A percentile compares a stretch with the other conserved stretches of the same genome.
These are phyloP conservation scores for Aspergillus hiratsukae DNA, from an alignment of 2,329 filamentous ascomycete species.

Conservation along the genomic window DNA sequence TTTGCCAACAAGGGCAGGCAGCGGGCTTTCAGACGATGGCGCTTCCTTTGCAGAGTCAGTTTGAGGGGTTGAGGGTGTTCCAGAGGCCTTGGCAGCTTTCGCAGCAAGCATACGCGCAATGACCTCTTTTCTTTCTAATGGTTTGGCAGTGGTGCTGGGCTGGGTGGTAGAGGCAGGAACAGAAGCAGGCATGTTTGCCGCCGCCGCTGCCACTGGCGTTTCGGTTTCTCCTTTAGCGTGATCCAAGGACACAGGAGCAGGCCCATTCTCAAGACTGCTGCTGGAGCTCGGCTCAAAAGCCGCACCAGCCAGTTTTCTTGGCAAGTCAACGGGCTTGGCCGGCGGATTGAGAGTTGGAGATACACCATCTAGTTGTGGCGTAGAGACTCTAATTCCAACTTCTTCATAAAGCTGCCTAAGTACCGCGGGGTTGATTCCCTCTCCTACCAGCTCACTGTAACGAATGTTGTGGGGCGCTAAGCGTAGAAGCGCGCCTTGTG, in stretches of 20 bases:
- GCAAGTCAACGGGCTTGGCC: background rate
- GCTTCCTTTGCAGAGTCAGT: slow-evolving; percentile 9
- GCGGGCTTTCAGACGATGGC: slow-evolving; percentile 4
- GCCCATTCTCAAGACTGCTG: background rate
- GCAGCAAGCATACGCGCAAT: slow-evolving; percentile 72
- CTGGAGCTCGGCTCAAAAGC: background rate
- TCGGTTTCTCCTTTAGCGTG: background rate
- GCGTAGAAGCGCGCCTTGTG: slow-evolving; percentile 63
- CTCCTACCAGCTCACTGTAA: slow-evolving; percentile 67
- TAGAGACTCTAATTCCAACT: slow-evolving; percentile 52
- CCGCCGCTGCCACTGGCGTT: background rate
- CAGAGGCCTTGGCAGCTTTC: slow-evolving; percentile 55
- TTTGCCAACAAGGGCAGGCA: slow-evolving; percentile 4
- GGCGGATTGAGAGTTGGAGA: background rate
- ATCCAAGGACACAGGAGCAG: background rate
- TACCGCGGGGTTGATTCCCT: slow-evolving; percentile 63
- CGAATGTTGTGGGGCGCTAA: slow-evolving; percentile 62
- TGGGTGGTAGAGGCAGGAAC: background rate
- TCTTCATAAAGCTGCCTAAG: slow-evolving; percentile 64
- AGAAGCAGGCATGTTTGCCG: background rate
- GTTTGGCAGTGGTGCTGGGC: slow-evolving; percentile 26
- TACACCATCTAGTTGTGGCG: slow-evolving; percentile 9
- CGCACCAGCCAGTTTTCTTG: background rate
- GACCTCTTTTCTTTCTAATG: slow-evolving; percentile 67
- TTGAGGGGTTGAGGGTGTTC: slow-evolving; percentile 9